phyloP scores from a whole-genome alignment of 768 basidiomycete species.

The Lyophyllum atratum region DNA sequence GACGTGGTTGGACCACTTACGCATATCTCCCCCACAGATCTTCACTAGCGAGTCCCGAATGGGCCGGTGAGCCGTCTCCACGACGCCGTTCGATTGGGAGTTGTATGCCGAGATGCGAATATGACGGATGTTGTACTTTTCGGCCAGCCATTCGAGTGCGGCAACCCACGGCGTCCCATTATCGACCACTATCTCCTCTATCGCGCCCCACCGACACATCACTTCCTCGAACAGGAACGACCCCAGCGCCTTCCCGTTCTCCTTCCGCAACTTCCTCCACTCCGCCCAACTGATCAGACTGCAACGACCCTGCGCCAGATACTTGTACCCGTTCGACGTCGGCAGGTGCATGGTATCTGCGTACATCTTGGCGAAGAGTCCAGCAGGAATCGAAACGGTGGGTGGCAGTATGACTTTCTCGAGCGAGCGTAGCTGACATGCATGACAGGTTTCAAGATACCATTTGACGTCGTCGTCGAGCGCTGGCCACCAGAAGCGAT shows the following conservation, averaged over 20 bases:
- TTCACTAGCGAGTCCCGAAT: slow-evolving; percentile 30
- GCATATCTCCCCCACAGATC: slow-evolving; percentile 25
- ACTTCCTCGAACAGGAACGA: slow-evolving; percentile 30
- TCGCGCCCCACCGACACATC: slow-evolving; percentile 38
- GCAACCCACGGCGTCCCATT: slow-evolving; percentile 34
- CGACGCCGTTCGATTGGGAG: slow-evolving; percentile 38
- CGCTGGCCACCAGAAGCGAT: slow-evolving; percentile 24
- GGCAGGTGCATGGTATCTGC: slow-evolving; percentile 31
- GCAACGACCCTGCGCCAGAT: slow-evolving; percentile 27
- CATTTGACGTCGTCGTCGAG: slow-evolving; percentile 28
- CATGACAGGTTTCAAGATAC: slow-evolving; percentile 32
- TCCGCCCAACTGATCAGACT: slow-evolving; percentile 24
- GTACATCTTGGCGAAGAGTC: slow-evolving; percentile 28
- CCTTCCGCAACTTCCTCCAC: slow-evolving; percentile 16
- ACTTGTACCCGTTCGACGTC: slow-evolving; percentile 18
- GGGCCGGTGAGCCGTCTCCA: slow-evolving; percentile 29
- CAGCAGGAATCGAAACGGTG: slow-evolving; percentile 21
- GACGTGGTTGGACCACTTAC: slow-evolving; percentile 30
- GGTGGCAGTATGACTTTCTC: slow-evolving; percentile 28
- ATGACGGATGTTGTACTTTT: slow-evolving; percentile 34
- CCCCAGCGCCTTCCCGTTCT: slow-evolving; percentile 22
- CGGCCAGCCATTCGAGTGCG: slow-evolving; percentile 18
- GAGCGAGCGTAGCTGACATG: slow-evolving; percentile 28
- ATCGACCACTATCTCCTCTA: slow-evolving; percentile 21
- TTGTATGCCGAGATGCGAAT: slow-evolving; percentile 45